Conservation (phyloP, 345 rosid species). For the Salix caprea region DNA sequence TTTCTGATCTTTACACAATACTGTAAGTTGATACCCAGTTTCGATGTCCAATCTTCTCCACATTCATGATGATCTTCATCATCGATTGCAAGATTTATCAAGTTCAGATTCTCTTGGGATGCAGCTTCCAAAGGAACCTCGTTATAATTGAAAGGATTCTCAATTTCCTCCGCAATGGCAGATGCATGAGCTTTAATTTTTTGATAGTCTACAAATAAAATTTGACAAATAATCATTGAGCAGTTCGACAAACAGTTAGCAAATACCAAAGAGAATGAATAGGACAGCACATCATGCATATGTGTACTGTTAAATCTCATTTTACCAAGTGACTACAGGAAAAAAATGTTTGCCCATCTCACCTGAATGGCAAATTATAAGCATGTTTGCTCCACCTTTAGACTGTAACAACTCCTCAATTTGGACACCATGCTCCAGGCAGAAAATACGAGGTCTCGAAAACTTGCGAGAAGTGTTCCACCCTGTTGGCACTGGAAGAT, state of each 20-base stretch:
- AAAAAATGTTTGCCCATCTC: slow-evolving; percentile 11
- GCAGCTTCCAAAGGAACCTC: slow-evolving; percentile 65
- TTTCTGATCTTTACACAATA: slow-evolving; percentile 75
- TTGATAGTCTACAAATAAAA: slow-evolving; percentile 58
- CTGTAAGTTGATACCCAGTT: slow-evolving; percentile 73
- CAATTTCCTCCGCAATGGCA: slow-evolving; percentile 68
- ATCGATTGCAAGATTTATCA: slow-evolving; percentile 82
- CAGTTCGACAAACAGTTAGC: not conserved
- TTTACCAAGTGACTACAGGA: not conserved
- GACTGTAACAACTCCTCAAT: slow-evolving; percentile 60
- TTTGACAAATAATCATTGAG: not conserved
- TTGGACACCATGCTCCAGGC: slow-evolving; percentile 88
- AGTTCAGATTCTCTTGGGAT: slow-evolving; percentile 60
- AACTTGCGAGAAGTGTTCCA: slow-evolving; percentile 55
- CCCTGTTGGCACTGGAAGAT: slow-evolving; percentile 26
- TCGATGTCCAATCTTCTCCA: slow-evolving; percentile 84
- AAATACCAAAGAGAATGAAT: not conserved
- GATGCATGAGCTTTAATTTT: slow-evolving; percentile 87
- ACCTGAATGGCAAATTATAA: slow-evolving; percentile 97
- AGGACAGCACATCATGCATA: not conserved
- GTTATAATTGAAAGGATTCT: slow-evolving; percentile 49
- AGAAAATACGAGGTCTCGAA: slow-evolving; percentile 83
- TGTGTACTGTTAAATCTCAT: not conserved
- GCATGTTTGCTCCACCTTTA: slow-evolving; percentile 78
- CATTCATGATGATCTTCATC: slow-evolving; percentile 52